Base-by-base conservation (phyloP, 139 green algal genomes). In the Volvox africanus region DNA sequence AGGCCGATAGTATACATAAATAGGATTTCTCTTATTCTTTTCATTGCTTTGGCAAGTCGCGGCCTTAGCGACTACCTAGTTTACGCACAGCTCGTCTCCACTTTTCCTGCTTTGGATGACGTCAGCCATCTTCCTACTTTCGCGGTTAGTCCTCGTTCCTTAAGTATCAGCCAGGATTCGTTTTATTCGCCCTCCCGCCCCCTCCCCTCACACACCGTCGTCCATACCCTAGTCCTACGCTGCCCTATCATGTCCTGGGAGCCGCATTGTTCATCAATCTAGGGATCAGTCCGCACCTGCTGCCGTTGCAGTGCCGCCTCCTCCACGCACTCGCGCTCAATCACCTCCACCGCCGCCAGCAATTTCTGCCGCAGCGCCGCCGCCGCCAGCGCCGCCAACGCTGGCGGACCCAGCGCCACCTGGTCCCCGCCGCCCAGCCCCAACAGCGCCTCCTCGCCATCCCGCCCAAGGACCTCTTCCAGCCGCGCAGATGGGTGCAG, bases 301-400 rank as follows among this genome's bases (percentile, higher is more conserved):
- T 71, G 26, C 55, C 28, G 50, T 24, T 77, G 28, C 82, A 65
- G 6, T 33, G 73, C 65, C 24, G 35, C 84, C 68, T 30, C 84
- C 65, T 68, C 68, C 68, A 89, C 84, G 26, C 55, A 28, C 84
- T 82, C 85, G 1, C n/a, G 28, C 69, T 89, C 69, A 11, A 89
- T 61, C 6, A 67, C 69, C 85, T 89, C 85, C 69, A 89, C n/a
- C 44, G 36, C 17, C 3, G 26, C 44, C 68, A 89, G 44, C 69
- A 89, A 37, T 36, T 73, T 71, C 28, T 73, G 37, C 1, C 69
- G 37, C 28, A 89, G 69, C 69, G 85, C 85, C 69, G 85, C 85
- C 36, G 69, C 85, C 69, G 85, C 85, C 28, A 89, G 32, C 44
- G 69, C 44, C 44, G 69, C 85, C 85, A 89, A 71, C 28, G 37